Conservation (phyloP, 352 stramenopile genomes). For the Detonula confervacea region DNA sequence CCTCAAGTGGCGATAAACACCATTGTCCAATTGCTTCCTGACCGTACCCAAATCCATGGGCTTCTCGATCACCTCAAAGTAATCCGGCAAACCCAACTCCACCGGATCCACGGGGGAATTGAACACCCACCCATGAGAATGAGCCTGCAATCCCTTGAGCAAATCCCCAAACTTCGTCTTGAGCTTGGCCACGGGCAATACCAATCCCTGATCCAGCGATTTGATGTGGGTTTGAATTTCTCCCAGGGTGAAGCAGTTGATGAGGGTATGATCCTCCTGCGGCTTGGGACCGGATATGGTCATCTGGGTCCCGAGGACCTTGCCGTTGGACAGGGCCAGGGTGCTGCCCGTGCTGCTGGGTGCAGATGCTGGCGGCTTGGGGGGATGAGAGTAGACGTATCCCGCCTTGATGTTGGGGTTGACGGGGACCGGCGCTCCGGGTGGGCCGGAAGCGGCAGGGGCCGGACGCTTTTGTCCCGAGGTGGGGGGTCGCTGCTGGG, state of each 20-base stretch:
- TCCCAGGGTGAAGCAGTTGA: constrained; percentile 91
- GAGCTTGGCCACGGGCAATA: constrained; percentile 88
- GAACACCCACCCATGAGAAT: constrained; percentile 98
- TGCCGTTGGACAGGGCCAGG: constrained; percentile 72
- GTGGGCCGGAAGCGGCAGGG: background rate
- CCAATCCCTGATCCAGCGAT: constrained; percentile 89
- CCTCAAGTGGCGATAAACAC: constrained; percentile 91
- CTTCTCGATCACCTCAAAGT: constrained; percentile 98
- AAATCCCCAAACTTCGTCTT: constrained; percentile 92
- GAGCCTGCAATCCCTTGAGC: constrained; percentile 93
- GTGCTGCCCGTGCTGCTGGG: constrained; percentile 26
- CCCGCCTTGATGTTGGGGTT: constrained; percentile 54
- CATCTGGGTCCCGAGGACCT: constrained; percentile 61
- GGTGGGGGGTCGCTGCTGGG: background rate
- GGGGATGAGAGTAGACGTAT: constrained; percentile 52
- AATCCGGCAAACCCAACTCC: constrained; percentile 96
- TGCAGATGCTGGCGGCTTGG: constrained; percentile 21
- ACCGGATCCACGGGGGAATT: constrained; percentile 96
- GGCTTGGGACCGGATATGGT: constrained; percentile 72
- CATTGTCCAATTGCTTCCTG: constrained; percentile 94
- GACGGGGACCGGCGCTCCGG: background rate
- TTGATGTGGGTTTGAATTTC: constrained; percentile 94
- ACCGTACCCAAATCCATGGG: constrained; percentile 99
- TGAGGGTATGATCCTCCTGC: constrained; percentile 85
- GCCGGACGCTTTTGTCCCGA: background rate